These are phyloP conservation scores for Cyclotella kingstonii DNA, from an alignment of 108 stramenopile genomes.

Conservation along the genomic window DNA sequence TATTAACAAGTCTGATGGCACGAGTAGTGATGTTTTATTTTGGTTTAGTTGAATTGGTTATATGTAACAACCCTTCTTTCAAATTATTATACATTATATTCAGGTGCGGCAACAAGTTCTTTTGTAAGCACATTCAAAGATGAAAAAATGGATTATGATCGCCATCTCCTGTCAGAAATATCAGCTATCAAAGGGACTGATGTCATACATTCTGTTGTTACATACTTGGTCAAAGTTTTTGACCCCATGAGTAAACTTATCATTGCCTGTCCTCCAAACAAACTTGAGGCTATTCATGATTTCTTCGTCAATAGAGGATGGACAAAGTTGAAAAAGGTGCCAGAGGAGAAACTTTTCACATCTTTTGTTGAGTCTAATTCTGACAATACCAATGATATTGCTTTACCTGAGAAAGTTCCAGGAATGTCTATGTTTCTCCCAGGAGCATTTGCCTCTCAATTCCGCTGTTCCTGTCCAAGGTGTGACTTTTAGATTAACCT, in stretches of 20 bases:
- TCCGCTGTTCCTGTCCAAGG: constrained; percentile 26
- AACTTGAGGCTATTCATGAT: constrained; percentile 40
- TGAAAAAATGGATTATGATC: constrained; percentile 42
- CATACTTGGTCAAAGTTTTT: constrained; percentile 37
- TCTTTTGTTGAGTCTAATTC: constrained; percentile 27
- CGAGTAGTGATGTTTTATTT: not conserved
- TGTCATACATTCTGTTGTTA: constrained; percentile 33
- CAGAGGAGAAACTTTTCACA: constrained; percentile 34
- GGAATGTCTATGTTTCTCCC: constrained; percentile 44
- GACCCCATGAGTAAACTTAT: constrained; percentile 35
- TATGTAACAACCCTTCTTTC: not conserved
- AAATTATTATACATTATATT: not conserved
- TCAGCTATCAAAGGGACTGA: constrained; percentile 27
- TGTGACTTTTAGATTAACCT: constrained; percentile 13
- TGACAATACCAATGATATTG: not conserved
- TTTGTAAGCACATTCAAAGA: constrained; percentile 39
- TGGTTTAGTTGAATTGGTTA: not conserved
- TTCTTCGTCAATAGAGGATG: constrained; percentile 35
- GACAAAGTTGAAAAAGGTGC: constrained; percentile 42
- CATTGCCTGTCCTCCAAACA: constrained; percentile 38
- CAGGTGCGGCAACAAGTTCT: constrained; percentile 30
- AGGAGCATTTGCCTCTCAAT: constrained; percentile 39
- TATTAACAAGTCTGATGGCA: constrained; percentile 12
- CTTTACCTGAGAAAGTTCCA: constrained; percentile 30
- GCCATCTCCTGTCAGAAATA: constrained; percentile 17